Evolutionary conservation across 805 yeast species (phyloP).

Genomic region (Dipodascus albidus): DNA sequence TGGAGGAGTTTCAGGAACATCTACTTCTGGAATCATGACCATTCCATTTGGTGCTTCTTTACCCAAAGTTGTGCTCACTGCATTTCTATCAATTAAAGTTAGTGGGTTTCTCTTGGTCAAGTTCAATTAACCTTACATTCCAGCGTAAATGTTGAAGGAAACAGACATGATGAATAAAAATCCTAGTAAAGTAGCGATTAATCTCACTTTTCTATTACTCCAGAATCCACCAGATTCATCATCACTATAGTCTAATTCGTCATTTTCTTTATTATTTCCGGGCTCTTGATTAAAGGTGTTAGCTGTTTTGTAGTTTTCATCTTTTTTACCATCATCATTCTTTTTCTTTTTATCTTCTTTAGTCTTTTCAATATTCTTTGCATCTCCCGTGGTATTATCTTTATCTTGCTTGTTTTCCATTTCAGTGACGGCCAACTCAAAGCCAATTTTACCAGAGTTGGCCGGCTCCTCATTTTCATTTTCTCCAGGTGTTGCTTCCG

Average conservation of each 20-base stretch:
- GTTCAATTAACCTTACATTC: not conserved
- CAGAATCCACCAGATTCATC: not conserved
- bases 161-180: not conserved
- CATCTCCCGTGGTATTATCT: not conserved
- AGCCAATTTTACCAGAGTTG: not conserved
- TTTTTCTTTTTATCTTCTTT: slow-evolving; percentile 1
- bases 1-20: not conserved
- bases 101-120: not conserved
- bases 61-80: not conserved
- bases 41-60: not conserved
- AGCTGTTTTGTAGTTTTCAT: not conserved
- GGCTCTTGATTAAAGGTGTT: not conserved
- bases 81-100: not conserved
- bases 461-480: not conserved
- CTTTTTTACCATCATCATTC: not conserved
- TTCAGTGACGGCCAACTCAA: not conserved
- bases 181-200: not conserved
- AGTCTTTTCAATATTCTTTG: not conserved
- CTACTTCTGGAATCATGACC: not conserved
- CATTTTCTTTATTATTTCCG: not conserved
- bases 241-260: not conserved
- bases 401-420: not conserved
- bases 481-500: not conserved
- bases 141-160: not conserved
- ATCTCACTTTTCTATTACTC: not conserved